Conservation (phyloP, 106 monocot species). For the Dendrobium catenatum region DNA sequence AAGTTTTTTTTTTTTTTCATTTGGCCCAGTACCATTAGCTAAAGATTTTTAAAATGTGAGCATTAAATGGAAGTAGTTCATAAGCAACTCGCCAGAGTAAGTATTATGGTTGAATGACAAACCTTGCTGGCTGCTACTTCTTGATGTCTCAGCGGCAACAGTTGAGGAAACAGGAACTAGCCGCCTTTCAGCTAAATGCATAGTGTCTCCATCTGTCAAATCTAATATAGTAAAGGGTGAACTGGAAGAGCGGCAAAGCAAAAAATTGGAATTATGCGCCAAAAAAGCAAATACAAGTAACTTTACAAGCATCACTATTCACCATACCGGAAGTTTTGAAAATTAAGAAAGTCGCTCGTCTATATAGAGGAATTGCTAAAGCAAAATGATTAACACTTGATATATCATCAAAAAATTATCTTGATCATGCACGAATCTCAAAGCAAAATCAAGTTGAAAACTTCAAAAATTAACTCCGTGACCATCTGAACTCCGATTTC, state of each 20-base stretch:
- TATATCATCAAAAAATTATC: no score
- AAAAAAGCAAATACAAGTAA: no score
- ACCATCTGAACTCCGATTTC: no score
- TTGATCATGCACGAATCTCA: no score
- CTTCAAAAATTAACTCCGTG: no score
- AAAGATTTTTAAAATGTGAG: neutral
- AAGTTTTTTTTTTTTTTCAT: no score
- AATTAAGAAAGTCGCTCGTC: no score
- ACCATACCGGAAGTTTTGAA: no score
- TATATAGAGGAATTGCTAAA: no score
- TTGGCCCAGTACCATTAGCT: neutral
- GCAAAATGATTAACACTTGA: no score
- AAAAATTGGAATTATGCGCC: neutral
- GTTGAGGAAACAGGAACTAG: conserved; percentile 26
- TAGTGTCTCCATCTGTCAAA: conserved; percentile 76
- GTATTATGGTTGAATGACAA: neutral
- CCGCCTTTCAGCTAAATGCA: conserved; percentile 84
- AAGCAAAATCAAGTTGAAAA: no score
- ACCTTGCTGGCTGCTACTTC: neutral
- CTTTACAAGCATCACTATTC: no score
- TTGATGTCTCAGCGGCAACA: neutral
- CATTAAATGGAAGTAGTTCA: neutral
- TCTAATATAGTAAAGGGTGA: conserved; percentile 47
- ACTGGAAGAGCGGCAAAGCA: neutral
- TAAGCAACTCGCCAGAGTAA: neutral